These are phyloP conservation scores for Articulospora tetracladia DNA, from an alignment of 495 filamentous ascomycete species.

Conservation along the genomic window DNA sequence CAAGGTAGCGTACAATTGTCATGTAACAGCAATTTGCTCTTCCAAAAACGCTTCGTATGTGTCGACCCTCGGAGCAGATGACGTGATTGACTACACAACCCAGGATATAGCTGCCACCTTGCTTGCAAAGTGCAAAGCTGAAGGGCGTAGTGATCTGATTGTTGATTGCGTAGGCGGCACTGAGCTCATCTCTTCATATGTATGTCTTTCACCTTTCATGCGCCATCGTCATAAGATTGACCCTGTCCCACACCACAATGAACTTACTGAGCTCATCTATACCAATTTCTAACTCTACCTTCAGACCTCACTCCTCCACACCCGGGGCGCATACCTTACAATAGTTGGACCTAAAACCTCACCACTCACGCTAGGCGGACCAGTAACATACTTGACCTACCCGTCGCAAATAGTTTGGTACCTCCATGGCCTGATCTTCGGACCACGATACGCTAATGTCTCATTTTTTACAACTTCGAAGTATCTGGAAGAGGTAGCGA, in stretches of 20 bases:
- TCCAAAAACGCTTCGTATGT: conserved; percentile 25
- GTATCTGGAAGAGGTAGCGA: conserved; percentile 18
- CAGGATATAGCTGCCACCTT: conserved; percentile 14
- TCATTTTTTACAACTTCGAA: conserved; percentile 8
- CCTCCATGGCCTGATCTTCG: conserved; percentile 24
- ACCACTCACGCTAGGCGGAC: conserved; percentile 18
- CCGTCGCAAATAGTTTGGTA: conserved; percentile 21
- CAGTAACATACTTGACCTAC: conserved; percentile 24
- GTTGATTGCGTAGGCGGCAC: conserved; percentile 28
- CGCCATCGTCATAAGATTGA: not conserved
- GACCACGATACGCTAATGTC: conserved; percentile 25
- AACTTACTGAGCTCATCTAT: no score
- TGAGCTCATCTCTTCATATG: conserved; percentile 18
- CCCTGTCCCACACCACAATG: no score
- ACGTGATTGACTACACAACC: conserved; percentile 30
- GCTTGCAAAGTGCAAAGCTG: not conserved
- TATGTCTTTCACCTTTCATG: not conserved
- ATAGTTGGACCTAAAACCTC: conserved; percentile 29
- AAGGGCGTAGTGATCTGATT: conserved; percentile 14
- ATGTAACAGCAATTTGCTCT: conserved; percentile 30
- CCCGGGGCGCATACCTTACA: conserved; percentile 25
- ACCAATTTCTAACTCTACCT: not conserved
- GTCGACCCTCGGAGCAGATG: conserved; percentile 26
- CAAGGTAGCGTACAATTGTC: conserved; percentile 19
- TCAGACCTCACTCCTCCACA: conserved; percentile 10